Conservation (phyloP, 257 asterid genomes). For the Mentha longifolia region DNA sequence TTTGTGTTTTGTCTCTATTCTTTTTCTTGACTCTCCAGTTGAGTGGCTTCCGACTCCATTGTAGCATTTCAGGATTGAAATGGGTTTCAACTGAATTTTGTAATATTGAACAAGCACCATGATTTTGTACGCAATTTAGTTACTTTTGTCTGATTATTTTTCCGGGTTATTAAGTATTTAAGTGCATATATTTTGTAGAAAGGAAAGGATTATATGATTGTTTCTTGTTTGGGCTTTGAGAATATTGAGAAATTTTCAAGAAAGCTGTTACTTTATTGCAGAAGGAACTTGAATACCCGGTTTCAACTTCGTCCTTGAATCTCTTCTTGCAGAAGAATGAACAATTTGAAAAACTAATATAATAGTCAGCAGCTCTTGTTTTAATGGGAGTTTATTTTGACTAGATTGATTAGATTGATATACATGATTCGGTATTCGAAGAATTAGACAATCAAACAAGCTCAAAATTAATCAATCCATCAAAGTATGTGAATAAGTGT, state of each 20-base stretch:
- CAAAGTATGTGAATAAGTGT: not conserved
- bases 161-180: not conserved
- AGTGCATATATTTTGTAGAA: constrained; percentile 27
- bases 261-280: not conserved
- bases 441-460: no score
- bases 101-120: constrained; percentile 4
- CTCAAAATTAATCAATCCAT: no score
- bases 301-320: not conserved
- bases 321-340: not conserved
- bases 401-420: no score
- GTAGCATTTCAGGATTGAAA: constrained; percentile 4
- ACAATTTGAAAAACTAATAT: not conserved
- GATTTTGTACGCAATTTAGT: constrained; percentile 25
- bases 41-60: not conserved
- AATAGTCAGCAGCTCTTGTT: no score
- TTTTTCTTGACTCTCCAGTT: not conserved
- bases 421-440: no score
- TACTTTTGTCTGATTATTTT: not conserved
- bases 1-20: not conserved
- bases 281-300: not conserved
- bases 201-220: not conserved
- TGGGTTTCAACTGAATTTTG: constrained; percentile 4
- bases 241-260: not conserved
- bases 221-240: constrained; percentile 24
- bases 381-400: not conserved